Evolutionary conservation across 139 green algal genomes (phyloP).

Genomic region (Chlorella sorokiniana): DNA sequence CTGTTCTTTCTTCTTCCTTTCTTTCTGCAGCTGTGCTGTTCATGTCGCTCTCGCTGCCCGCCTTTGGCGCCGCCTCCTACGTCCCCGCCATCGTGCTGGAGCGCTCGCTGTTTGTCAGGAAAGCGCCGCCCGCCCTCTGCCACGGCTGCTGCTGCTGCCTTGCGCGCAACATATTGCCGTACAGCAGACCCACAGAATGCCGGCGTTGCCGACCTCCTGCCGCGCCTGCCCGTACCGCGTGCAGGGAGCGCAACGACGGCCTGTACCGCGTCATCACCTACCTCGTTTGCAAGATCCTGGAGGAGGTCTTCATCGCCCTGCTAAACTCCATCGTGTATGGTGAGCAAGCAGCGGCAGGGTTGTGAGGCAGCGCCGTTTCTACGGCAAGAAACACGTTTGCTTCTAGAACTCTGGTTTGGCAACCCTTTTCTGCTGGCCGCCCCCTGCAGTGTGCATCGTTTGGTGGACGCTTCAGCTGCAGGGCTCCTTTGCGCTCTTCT

Average conservation of each 20-base stretch:
- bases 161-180: background rate
- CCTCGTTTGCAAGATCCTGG: slow-evolving; percentile 74
- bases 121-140: too few relatives aligned
- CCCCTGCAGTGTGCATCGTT: slow-evolving; percentile 45
- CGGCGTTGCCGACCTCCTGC: background rate
- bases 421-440: background rate
- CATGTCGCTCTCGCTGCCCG: slow-evolving; percentile 75
- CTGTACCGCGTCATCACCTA: slow-evolving; percentile 84
- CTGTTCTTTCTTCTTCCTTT: background rate
- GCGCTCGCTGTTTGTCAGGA: slow-evolving; percentile 74
- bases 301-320: slow-evolving; percentile 59
- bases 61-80: slow-evolving; percentile 79
- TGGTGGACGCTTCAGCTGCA: slow-evolving; percentile 65
- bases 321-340: slow-evolving; percentile 32
- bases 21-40: slow-evolving; percentile 67
- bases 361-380: background rate
- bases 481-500: slow-evolving; percentile 68
- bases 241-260: slow-evolving; percentile 76
- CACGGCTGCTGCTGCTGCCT: background rate
- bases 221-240: background rate
- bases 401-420: background rate
- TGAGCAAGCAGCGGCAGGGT: background rate
- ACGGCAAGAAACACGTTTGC: background rate
- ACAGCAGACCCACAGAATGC: background rate
- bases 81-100: slow-evolving; percentile 82